A percentile compares a stretch with the other conserved stretches of the same genome.
Conservation (phyloP, 2,329 filamentous ascomycete genomes). For the Trichoderma harzianum region DNA sequence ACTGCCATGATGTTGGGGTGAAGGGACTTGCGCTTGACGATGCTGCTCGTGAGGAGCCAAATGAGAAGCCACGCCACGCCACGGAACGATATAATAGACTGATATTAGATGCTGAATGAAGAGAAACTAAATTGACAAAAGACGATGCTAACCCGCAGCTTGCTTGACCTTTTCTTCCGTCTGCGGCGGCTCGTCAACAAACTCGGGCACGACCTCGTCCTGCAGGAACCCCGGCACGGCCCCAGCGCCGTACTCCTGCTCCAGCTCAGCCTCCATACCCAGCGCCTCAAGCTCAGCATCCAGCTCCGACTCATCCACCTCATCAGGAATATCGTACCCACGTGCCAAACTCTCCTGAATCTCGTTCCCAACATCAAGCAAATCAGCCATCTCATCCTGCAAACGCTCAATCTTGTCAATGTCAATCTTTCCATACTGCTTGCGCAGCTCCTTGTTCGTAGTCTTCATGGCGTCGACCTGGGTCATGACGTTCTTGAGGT, state of each 20-base stretch:
- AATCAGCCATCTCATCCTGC: conserved; percentile 98
- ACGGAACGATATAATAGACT: not conserved
- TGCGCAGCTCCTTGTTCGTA: conserved; percentile 86
- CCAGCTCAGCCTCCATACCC: conserved; percentile 89
- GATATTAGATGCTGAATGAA: not conserved
- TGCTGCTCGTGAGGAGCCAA: not conserved
- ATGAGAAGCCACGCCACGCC: not conserved
- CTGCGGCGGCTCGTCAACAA: conserved; percentile 87
- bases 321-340: conserved; percentile 92
- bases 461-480: conserved; percentile 97
- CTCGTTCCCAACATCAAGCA: conserved; percentile 97
- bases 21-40: not conserved
- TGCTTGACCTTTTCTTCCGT: conserved; percentile 75
- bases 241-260: conserved; percentile 57
- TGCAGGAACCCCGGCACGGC: conserved; percentile 82
- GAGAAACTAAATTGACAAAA: not conserved
- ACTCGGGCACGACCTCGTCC: conserved; percentile 81
- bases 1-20: not conserved
- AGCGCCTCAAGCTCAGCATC: conserved; percentile 95
- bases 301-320: conserved; percentile 93
- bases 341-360: conserved; percentile 92
- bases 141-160: conserved; percentile 52
- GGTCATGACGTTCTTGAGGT: conserved; percentile 97
- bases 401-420: conserved; percentile 96
- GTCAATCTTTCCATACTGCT: conserved; percentile 96